Evolutionary conservation across 1,139 yeast genomes (phyloP).

Genomic region (Meyerozyma guilliermondii): DNA sequence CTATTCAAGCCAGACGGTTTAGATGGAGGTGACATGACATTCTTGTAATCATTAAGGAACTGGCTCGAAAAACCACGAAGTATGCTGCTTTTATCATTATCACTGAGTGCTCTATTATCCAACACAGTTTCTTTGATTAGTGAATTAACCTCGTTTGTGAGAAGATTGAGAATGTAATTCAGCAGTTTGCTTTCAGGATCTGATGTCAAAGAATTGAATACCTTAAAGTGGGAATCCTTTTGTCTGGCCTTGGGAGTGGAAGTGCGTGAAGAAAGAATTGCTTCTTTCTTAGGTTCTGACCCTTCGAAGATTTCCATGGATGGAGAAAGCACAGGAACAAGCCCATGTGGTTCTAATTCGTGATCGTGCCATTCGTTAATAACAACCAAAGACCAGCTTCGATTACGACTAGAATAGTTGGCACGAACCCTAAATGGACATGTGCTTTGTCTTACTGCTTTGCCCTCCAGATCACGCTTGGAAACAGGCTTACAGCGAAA

Average conservation of each 20-base stretch:
- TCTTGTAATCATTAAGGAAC: conserved; percentile 20
- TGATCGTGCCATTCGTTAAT: conserved; percentile 52
- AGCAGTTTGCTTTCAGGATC: background rate
- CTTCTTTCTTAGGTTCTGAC: background rate
- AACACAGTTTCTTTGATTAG: conserved; percentile 14
- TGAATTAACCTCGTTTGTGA: conserved; percentile 16
- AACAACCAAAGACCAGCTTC: conserved; percentile 57
- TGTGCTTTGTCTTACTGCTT: conserved; percentile 22
- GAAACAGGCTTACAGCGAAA: conserved; percentile 51
- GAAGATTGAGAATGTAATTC: background rate
- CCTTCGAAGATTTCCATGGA: background rate
- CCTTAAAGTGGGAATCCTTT: background rate
- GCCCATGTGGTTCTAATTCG: conserved; percentile 10
- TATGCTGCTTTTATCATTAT: conserved; percentile 16
- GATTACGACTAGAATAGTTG: conserved; percentile 51
- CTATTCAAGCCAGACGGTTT: conserved; percentile 11
- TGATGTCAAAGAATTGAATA: background rate
- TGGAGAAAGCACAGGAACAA: conserved; percentile 1
- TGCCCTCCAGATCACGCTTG: conserved; percentile 6
- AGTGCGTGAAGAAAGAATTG: background rate
- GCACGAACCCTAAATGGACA: conserved; percentile 74
- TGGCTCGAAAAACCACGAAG: conserved; percentile 21
- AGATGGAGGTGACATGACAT: conserved; percentile 3
- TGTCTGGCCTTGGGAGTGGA: conserved; percentile 1
- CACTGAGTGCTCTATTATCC: conserved; percentile 13